Conservation (phyloP, 2,329 filamentous ascomycete genomes). For the Fusarium cyanostomum region DNA sequence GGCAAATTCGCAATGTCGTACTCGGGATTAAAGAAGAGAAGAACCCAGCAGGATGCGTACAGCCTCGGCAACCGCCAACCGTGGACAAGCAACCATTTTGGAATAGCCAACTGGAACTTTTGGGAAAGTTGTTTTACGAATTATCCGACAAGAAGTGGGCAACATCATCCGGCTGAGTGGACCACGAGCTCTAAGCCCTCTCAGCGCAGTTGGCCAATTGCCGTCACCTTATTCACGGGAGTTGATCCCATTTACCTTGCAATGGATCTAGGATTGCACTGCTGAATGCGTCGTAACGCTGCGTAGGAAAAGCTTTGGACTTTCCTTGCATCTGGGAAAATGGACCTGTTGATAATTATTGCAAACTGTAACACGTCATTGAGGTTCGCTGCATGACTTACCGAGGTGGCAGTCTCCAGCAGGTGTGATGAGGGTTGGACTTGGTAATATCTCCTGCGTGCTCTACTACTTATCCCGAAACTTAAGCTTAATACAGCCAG, state of each 20-base stretch:
- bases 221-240: neutral
- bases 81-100: too few relatives aligned
- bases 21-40: too few relatives aligned
- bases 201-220: conserved; percentile 6
- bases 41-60: too few relatives aligned
- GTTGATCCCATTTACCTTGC: neutral
- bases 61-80: too few relatives aligned
- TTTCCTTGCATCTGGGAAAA: conserved; percentile 1
- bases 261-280: too few relatives aligned
- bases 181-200: neutral
- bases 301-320: conserved; percentile 14
- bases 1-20: too few relatives aligned
- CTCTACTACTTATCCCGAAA: too few relatives aligned
- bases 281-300: neutral
- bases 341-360: neutral
- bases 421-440: conserved; percentile 6
- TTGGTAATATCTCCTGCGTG: too few relatives aligned
- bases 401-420: neutral
- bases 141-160: conserved; percentile 21
- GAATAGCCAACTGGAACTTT: too few relatives aligned
- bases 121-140: too few relatives aligned
- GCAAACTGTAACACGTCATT: conserved; percentile 14
- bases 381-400: neutral
- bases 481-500: too few relatives aligned
- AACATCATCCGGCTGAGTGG: neutral